Evolutionary conservation across 208 protist species (phyloP), one percentile per base, ranked within the genome.

Genomic region (Lotmaria passim): DNA sequence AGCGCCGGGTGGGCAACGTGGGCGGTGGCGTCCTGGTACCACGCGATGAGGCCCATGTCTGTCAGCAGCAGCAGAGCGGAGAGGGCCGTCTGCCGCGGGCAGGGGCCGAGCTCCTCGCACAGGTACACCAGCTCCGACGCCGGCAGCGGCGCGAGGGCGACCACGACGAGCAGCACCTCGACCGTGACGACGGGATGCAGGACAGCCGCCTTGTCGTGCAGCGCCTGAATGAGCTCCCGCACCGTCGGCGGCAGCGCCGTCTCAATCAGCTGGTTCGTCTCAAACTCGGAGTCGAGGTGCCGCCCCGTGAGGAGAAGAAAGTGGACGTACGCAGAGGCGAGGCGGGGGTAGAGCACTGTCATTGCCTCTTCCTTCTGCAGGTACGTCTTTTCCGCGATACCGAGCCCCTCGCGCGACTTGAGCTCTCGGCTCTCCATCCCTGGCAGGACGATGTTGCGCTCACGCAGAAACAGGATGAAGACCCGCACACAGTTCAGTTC

Each of bases 61-160:
- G 67, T 69, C 52, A 96, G 69, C 69, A 89, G 69, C 21, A 92
- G 67, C 63, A 94, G 64, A 21, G 85, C 53, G 19, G 86, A 86
- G 26, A 93, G 57, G 33, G 87, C 83, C 14, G 81, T 90, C 51
- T 92, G 72, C 34, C 78, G 78, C 26, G 74, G 67, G 56, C 88
- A 93, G 33, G 78, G 75, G 11, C 81, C 85, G 26, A 96, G 78
- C 48, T 87, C 82, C 70, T 96, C 91, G 64, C 88, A 93, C 19
- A 96, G 78, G 62, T 79, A 85, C 36, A 87, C 73, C 36, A 96
- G 72, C 55, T 94, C 91, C 28, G 85, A 79, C 15, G 86, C 78
- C 7, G 87, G 79, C 30, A 96, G 69, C 5, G 91, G 82, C 6
- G 81, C 51, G 23, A 80, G 57, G 38, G 73, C 69, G 23, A 94